Percentiles rank a stretch among this genome's conserved stretches.
These are phyloP conservation scores for Sporothrix globosa DNA, from an alignment of 2,329 filamentous ascomycete genomes.

Conservation along the genomic window DNA sequence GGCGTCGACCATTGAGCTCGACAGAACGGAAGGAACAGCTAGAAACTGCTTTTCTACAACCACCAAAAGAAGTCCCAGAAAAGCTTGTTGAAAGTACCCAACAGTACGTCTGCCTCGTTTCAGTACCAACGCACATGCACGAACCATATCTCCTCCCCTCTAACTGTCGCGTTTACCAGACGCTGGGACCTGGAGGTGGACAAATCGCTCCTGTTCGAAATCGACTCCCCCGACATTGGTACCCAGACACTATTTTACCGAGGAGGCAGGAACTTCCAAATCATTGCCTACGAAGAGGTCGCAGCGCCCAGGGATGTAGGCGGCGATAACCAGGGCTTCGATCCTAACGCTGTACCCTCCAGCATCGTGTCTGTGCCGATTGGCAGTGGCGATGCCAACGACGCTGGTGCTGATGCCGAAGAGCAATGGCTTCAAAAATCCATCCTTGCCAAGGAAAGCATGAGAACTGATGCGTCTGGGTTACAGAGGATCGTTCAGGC, in stretches of 20 bases:
- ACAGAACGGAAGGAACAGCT: constrained; percentile 70
- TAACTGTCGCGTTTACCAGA: constrained; percentile 34
- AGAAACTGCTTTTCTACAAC: constrained; percentile 76
- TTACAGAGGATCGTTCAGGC: constrained; percentile 78
- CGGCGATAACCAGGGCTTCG: constrained; percentile 86
- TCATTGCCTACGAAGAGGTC: constrained; percentile 92
- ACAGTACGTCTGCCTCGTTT: constrained; percentile 54
- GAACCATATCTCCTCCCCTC: neutral
- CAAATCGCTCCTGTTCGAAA: constrained; percentile 79
- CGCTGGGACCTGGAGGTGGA: constrained; percentile 82
- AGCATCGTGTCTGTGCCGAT: constrained; percentile 95
- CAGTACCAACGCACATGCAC: neutral
- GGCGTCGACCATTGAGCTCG: neutral
- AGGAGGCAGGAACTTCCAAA: constrained; percentile 87
- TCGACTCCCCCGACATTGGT: constrained; percentile 88
- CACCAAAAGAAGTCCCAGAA: constrained; percentile 75
- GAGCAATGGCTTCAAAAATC: constrained; percentile 51
- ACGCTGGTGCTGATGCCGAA: constrained; percentile 81
- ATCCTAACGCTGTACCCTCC: constrained; percentile 63
- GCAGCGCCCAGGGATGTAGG: constrained; percentile 88
- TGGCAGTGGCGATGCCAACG: constrained; percentile 81
- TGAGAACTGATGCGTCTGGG: constrained; percentile 32
- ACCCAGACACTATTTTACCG: constrained; percentile 93
- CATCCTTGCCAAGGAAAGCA: constrained; percentile 38
- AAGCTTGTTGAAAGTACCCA: constrained; percentile 90